These are phyloP conservation scores for Pythium aquatile DNA, from an alignment of 352 stramenopile species.

Conservation along the genomic window DNA sequence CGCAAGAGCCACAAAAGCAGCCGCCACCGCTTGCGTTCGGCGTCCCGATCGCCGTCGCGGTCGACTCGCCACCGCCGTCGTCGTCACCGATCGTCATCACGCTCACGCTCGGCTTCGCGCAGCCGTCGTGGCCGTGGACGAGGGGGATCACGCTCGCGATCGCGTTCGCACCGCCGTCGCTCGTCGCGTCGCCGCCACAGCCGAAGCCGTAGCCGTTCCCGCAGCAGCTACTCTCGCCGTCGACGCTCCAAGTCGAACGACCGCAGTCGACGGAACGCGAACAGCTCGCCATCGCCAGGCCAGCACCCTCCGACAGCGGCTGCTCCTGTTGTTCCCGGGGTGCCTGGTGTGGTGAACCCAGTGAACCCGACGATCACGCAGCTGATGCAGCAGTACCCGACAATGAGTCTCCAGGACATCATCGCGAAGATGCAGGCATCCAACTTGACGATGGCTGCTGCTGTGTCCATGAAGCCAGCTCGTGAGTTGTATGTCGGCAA, in stretches of 20 bases:
- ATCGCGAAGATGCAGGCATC: constrained; percentile 87
- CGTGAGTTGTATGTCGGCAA: constrained; percentile 87
- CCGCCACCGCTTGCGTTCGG: constrained; percentile 47
- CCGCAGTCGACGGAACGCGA: constrained; percentile 41
- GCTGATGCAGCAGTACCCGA: constrained; percentile 88
- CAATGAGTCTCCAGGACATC: constrained; percentile 87
- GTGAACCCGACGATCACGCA: constrained; percentile 83
- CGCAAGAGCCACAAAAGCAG: constrained; percentile 42
- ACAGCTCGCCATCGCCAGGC: constrained; percentile 48
- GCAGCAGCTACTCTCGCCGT: constrained; percentile 45
- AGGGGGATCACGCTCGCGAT: constrained; percentile 43
- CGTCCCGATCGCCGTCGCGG: constrained; percentile 44
- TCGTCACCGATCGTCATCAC: constrained; percentile 39
- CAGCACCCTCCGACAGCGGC: constrained; percentile 32
- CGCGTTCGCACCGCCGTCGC: constrained; percentile 44
- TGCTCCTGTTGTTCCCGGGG: constrained; percentile 14
- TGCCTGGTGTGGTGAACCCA: constrained; percentile 2
- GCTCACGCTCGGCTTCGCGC: constrained; percentile 50
- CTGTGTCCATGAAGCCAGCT: constrained; percentile 74
- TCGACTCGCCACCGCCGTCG: constrained; percentile 36
- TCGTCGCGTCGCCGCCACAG: constrained; percentile 45
- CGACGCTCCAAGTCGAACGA: constrained; percentile 66
- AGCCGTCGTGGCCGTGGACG: constrained; percentile 32
- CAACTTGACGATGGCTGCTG: constrained; percentile 70
- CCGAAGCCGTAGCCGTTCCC: constrained; percentile 39